A percentile compares a stretch with the other conserved stretches of the same genome.
These are phyloP conservation scores for Torulaspora indica DNA, from an alignment of 805 yeast genomes.

Conservation along the genomic window DNA sequence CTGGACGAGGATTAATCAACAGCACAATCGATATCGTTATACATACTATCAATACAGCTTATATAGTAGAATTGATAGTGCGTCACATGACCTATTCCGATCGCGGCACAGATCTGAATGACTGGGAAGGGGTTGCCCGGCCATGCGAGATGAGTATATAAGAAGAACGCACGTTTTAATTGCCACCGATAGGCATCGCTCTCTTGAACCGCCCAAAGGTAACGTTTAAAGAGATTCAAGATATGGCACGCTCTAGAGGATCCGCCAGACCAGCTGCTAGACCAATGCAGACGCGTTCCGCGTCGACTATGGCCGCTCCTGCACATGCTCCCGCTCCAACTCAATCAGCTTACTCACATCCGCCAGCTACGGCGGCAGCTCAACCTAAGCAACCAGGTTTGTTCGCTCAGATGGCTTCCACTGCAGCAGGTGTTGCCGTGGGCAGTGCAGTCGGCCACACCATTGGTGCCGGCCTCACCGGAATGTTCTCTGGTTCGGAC, in stretches of 20 bases:
- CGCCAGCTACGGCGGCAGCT: constrained; percentile 49
- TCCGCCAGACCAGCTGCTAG: constrained; percentile 41
- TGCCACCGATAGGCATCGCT: constrained; percentile 4
- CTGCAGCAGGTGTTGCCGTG: constrained; percentile 99
- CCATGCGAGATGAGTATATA: constrained; percentile 2
- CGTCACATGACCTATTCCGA: constrained; percentile 6
- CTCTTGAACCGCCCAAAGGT: neutral
- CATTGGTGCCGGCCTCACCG: constrained; percentile 87
- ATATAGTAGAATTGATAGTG: neutral
- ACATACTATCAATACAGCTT: no score
- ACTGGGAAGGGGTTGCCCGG: neutral
- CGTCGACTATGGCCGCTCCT: constrained; percentile 72
- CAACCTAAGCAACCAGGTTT: constrained; percentile 73
- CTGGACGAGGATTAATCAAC: constrained; percentile 26
- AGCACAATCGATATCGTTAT: neutral
- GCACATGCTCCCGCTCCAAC: constrained; percentile 38
- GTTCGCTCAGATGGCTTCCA: constrained; percentile 95
- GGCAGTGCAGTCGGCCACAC: constrained; percentile 98
- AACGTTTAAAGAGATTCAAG: constrained; percentile 2
- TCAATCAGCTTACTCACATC: constrained; percentile 44
- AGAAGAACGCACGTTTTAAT: neutral
- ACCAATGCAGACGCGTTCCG: constrained; percentile 60
- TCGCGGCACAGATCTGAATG: constrained; percentile 1
- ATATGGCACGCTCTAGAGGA: constrained; percentile 43
- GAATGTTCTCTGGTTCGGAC: constrained; percentile 62